Evolutionary conservation across 1,284 basidiomycete genomes (phyloP).

Genomic region (Cerrena zonata): DNA sequence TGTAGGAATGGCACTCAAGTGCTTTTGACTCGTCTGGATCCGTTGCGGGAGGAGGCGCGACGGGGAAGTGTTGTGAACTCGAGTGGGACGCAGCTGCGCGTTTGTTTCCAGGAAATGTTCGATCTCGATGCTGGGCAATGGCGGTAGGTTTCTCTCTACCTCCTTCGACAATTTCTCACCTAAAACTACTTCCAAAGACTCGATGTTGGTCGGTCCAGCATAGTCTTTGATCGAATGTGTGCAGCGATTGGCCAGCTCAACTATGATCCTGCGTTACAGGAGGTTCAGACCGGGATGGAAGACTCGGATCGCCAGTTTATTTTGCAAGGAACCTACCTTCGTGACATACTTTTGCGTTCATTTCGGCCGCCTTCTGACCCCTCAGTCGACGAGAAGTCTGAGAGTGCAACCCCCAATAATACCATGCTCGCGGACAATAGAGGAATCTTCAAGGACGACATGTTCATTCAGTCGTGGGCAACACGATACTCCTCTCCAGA

Average conservation of each 20-base stretch:
- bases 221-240: conserved; percentile 66
- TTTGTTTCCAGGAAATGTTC: conserved; percentile 54
- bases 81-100: conserved; percentile 44
- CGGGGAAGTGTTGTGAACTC: conserved; percentile 52
- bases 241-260: conserved; percentile 58
- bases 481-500: conserved; percentile 53
- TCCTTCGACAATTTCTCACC: background rate
- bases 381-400: background rate
- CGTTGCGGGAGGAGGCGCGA: conserved; percentile 45
- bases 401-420: no score
- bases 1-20: conserved; percentile 61
- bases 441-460: conserved; percentile 64
- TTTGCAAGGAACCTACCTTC: conserved; percentile 61
- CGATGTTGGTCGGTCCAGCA: conserved; percentile 66
- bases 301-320: conserved; percentile 41
- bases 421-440: conserved; percentile 5
- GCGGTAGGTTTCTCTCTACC: conserved; percentile 37
- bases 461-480: conserved; percentile 74
- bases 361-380: conserved; percentile 26
- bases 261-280: conserved; percentile 46
- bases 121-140: conserved; percentile 45
- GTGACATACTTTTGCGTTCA: conserved; percentile 58
- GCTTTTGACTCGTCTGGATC: conserved; percentile 58
- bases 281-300: conserved; percentile 26
- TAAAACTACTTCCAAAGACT: conserved; percentile 36